A percentile compares a stretch with the other conserved stretches of the same genome.
Evolutionary conservation across 495 filamentous ascomycete species (phyloP).

Genomic region (Podospora fimiseda): DNA sequence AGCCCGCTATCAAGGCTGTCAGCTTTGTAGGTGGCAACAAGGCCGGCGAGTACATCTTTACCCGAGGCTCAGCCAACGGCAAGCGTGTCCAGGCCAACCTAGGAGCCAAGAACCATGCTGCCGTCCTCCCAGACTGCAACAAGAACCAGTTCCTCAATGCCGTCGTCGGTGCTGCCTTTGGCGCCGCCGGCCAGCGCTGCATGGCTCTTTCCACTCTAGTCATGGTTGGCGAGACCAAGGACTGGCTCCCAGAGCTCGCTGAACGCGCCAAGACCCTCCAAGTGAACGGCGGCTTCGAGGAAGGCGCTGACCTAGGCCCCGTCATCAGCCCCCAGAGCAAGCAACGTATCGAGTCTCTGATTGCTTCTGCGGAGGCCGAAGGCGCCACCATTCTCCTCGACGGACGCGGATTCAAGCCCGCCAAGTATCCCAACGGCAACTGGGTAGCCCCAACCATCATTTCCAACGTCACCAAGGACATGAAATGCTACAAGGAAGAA

Average conservation of each 20-base stretch:
- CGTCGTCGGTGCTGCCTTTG: conserved; percentile 91
- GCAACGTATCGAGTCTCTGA: conserved; percentile 80
- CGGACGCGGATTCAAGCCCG: conserved; percentile 78
- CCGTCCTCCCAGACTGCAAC: conserved; percentile 91
- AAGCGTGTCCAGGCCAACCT: conserved; percentile 94
- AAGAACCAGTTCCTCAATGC: conserved; percentile 96
- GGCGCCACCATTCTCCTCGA: conserved; percentile 94
- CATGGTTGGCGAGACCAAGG: conserved; percentile 88
- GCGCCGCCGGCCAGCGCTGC: conserved; percentile 93
- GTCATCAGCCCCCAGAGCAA: conserved; percentile 93
- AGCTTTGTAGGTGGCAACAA: conserved; percentile 95
- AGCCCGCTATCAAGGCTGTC: conserved; percentile 94
- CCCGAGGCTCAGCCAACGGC: conserved; percentile 86
- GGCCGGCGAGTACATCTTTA: conserved; percentile 95
- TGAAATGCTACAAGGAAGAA: conserved; percentile 94
- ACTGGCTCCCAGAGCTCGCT: conserved; percentile 86
- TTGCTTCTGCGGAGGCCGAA: conserved; percentile 83
- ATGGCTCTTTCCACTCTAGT: conserved; percentile 95
- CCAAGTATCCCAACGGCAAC: conserved; percentile 95
- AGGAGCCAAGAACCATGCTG: conserved; percentile 97
- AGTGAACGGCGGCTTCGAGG: conserved; percentile 92
- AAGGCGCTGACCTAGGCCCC: conserved; percentile 90
- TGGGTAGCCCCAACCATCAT: conserved; percentile 95
- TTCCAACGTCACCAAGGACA: conserved; percentile 80
- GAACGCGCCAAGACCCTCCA: conserved; percentile 85